A percentile compares a stretch with the other conserved stretches of the same genome.
These are phyloP conservation scores for Rhynchospora tenuis DNA, from an alignment of 176 grass and related monocot species.

Conservation along the genomic window DNA sequence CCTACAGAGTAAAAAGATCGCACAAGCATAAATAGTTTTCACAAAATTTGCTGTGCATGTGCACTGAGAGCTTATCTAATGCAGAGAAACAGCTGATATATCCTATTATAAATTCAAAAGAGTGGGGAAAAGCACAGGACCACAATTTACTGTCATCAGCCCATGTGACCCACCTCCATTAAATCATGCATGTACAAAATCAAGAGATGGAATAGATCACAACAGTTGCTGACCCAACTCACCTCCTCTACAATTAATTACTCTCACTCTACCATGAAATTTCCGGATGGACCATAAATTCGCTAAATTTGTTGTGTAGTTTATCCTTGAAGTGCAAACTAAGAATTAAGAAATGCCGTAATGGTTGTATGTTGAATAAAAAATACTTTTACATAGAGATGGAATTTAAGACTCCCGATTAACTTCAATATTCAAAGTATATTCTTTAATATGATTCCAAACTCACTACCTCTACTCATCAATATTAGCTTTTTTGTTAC, in stretches of 20 bases:
- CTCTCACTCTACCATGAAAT: not conserved
- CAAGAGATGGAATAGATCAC: not conserved
- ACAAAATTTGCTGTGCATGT: slow-evolving; percentile 4
- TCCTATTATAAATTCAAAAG: slow-evolving; percentile 27
- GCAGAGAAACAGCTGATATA: slow-evolving; percentile 9
- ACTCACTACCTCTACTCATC: no score
- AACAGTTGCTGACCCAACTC: slow-evolving; percentile 5
- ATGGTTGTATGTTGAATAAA: no score
- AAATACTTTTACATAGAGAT: no score
- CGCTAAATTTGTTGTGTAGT: no score
- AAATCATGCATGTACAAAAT: slow-evolving; percentile 19
- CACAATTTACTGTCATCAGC: slow-evolving; percentile 24
- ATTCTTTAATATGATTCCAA: no score
- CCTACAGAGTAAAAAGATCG: slow-evolving; percentile 8
- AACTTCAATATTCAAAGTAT: no score
- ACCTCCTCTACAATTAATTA: slow-evolving; percentile 15
- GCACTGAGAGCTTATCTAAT: slow-evolving; percentile 10
- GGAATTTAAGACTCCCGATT: no score
- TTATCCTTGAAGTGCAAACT: no score
- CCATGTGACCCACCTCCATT: slow-evolving; percentile 32
- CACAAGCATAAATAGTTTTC: slow-evolving; percentile 10
- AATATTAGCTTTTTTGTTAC: no score
- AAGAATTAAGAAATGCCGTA: no score
- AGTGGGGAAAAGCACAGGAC: slow-evolving; percentile 12
- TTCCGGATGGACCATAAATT: not conserved